Percentiles rank a stretch among this genome's conserved stretches.
Evolutionary conservation across 495 filamentous ascomycete species (phyloP).

Genomic region (Corynascus novoguineensis): DNA sequence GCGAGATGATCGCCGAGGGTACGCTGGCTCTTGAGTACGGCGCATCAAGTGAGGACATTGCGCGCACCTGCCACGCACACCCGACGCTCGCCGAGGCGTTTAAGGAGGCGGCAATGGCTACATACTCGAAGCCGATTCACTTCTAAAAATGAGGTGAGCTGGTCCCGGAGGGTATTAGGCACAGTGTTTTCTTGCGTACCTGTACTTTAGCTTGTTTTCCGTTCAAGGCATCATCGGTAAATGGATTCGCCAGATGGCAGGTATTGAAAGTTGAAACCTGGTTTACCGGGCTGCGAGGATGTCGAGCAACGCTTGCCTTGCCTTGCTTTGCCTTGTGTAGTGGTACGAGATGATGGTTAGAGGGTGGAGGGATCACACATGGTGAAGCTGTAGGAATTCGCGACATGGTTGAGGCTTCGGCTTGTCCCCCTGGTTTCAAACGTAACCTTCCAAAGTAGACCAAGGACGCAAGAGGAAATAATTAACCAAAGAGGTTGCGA

Average conservation of each 20-base stretch:
- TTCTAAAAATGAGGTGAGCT: conserved; percentile 52
- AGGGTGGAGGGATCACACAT: conserved; percentile 10
- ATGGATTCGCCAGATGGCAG: conserved; percentile 20
- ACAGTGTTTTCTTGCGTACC: conserved; percentile 21
- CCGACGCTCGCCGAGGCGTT: conserved; percentile 95
- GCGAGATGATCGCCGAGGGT: conserved; percentile 99
- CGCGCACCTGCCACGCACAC: conserved; percentile 93
- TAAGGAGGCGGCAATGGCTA: conserved; percentile 99
- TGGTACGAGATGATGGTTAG: background rate
- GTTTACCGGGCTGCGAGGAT: background rate
- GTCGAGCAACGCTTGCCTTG: background rate
- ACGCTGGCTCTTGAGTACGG: conserved; percentile 95
- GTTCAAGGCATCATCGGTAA: conserved; percentile 18
- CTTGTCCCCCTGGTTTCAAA: background rate
- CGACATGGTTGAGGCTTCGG: conserved; percentile 11
- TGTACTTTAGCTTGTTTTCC: conserved; percentile 26
- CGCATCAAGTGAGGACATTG: conserved; percentile 90
- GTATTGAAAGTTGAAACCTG: conserved; percentile 10
- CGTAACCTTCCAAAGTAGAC: no score
- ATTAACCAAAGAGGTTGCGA: background rate
- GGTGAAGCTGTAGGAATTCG: background rate
- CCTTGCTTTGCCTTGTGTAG: background rate
- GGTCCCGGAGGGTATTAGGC: background rate
- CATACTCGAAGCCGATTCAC: conserved; percentile 94
- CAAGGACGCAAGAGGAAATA: no score